phyloP scores from a whole-genome alignment of 345 rosid species.

The Carallia brachiata region DNA sequence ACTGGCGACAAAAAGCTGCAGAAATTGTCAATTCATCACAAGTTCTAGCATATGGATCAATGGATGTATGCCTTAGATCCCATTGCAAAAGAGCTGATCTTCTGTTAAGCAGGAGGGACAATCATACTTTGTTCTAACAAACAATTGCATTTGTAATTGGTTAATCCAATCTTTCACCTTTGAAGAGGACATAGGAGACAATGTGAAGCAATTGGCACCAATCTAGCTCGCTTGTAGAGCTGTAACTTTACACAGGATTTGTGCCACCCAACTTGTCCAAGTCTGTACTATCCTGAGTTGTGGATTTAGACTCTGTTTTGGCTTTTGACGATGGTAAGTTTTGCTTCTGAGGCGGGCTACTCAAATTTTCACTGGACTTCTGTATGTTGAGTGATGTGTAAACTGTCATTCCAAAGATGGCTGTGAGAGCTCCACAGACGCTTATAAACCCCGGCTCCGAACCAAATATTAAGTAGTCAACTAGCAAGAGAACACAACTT shows the following conservation, averaged over 20 bases:
- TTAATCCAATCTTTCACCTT: too few relatives aligned
- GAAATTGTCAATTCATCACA: too few relatives aligned
- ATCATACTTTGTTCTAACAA: too few relatives aligned
- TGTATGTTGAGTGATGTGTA: conserved; percentile 65
- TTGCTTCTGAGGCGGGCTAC: conserved; percentile 46
- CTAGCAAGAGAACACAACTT: conserved; percentile 79
- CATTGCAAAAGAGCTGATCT: too few relatives aligned
- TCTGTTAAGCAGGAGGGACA: too few relatives aligned
- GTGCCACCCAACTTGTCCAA: not conserved
- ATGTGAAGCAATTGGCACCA: too few relatives aligned
- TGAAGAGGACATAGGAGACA: too few relatives aligned
- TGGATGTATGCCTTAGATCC: too few relatives aligned
- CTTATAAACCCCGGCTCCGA: conserved; percentile 79
- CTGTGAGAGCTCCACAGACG: conserved; percentile 72
- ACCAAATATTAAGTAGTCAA: conserved; percentile 66
- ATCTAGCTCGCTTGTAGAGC: too few relatives aligned
- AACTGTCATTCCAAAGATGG: conserved; percentile 75
- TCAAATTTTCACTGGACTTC: conserved; percentile 33
- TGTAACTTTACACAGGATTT: conserved; percentile 10
- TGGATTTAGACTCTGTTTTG: conserved; percentile 21
- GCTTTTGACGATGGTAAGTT: conserved; percentile 34
- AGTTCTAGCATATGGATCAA: too few relatives aligned
- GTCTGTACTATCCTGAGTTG: conserved; percentile 25
- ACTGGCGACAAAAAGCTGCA: too few relatives aligned
- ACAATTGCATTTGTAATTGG: too few relatives aligned